phyloP scores from a whole-genome alignment of 495 filamentous ascomycete genomes.

The Podospora didyma region DNA sequence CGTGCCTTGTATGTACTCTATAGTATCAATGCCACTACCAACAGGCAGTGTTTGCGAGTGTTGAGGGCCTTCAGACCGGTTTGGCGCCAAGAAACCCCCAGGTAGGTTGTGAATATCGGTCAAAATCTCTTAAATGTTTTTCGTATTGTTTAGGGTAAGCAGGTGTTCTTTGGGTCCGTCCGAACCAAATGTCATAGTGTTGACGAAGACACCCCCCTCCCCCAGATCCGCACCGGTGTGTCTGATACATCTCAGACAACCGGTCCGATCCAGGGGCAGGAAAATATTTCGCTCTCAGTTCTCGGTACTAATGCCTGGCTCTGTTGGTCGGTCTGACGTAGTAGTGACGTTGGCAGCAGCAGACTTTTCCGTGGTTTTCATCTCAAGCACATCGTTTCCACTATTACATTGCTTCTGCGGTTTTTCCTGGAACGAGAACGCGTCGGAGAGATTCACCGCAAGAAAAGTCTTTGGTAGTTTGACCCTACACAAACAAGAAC shows the following conservation, averaged over 20 bases:
- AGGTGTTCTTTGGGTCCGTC: no score
- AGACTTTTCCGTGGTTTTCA: neutral
- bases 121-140: no score
- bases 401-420: constrained; percentile 23
- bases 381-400: constrained; percentile 21
- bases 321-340: neutral
- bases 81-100: no score
- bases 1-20: no score
- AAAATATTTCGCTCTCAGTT: neutral
- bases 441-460: constrained; percentile 82
- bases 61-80: neutral
- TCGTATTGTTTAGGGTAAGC: no score
- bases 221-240: neutral
- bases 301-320: neutral
- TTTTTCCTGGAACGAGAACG: constrained; percentile 53
- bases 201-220: no score
- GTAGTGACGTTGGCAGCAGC: constrained; percentile 3
- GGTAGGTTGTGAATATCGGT: no score
- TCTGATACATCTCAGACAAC: no score
- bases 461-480: constrained; percentile 93
- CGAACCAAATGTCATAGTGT: no score
- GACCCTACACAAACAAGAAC: constrained; percentile 51
- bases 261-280: no score
- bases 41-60: neutral
- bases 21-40: no score